Percentiles rank a stretch among this genome's conserved stretches.
Evolutionary conservation across 306 rosid genomes (phyloP).

Genomic region (Cotoneaster glaucophyllus): DNA sequence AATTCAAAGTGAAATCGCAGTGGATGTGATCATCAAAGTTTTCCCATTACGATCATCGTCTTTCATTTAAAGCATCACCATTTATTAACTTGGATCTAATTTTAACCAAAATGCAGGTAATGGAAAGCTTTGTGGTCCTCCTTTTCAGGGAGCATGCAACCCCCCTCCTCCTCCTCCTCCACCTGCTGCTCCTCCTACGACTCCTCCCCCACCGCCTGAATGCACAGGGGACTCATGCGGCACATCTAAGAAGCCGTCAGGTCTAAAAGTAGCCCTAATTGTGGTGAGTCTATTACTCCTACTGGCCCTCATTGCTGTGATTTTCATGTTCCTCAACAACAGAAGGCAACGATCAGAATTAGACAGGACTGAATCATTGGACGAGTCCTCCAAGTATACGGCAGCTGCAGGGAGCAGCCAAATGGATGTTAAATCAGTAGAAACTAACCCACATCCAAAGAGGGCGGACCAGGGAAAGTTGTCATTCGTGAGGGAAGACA

Average conservation of each 20-base stretch:
- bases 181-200: neutral
- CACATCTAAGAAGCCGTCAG: neutral
- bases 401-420: neutral
- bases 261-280: slow-evolving; percentile 29
- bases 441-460: slow-evolving; percentile 13
- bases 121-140: slow-evolving; percentile 51
- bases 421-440: neutral
- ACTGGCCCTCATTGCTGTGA: slow-evolving; percentile 28
- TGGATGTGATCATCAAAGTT: neutral
- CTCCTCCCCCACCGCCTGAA: neutral
- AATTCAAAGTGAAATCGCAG: neutral
- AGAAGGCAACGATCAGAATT: neutral
- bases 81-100: neutral
- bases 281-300: slow-evolving; percentile 20
- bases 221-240: neutral
- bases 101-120: slow-evolving; percentile 37
- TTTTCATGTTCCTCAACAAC: slow-evolving; percentile 21
- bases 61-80: neutral
- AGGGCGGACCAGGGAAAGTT: slow-evolving; percentile 51
- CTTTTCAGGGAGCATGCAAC: slow-evolving; percentile 36
- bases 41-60: neutral
- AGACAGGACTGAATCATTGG: slow-evolving; percentile 8
- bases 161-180: neutral
- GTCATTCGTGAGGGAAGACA: slow-evolving; percentile 45
- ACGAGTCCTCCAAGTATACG: slow-evolving; percentile 3